Evolutionary conservation across 768 basidiomycete species (phyloP).

Genomic region (Paxillus ammoniavirescens): DNA sequence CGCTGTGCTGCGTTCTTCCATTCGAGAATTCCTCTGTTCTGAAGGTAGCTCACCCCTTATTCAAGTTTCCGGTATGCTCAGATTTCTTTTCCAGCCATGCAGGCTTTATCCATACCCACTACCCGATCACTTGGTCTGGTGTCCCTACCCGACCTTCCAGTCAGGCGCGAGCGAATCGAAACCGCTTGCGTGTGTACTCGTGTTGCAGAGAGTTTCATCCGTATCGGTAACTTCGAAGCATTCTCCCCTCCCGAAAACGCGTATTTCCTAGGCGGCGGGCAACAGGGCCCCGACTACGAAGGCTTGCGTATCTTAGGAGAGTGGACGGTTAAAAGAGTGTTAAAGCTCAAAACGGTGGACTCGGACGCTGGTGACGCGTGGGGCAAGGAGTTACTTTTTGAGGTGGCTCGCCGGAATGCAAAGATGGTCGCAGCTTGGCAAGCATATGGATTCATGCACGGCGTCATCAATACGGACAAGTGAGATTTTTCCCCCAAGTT

Average conservation of each 20-base stretch:
- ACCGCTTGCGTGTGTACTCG: slow-evolving; percentile 75
- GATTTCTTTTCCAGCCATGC: slow-evolving; percentile 46
- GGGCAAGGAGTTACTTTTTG: slow-evolving; percentile 71
- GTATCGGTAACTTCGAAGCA: slow-evolving; percentile 90
- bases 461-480: slow-evolving; percentile 98
- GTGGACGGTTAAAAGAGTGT: slow-evolving; percentile 66
- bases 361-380: slow-evolving; percentile 52
- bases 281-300: slow-evolving; percentile 74
- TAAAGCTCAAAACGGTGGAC: slow-evolving; percentile 44
- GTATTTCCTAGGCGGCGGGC: slow-evolving; percentile 75
- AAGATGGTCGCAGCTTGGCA: slow-evolving; percentile 96
- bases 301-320: slow-evolving; percentile 71
- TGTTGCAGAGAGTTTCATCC: slow-evolving; percentile 85
- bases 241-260: slow-evolving; percentile 64
- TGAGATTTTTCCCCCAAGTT: slow-evolving; percentile 29
- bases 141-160: slow-evolving; percentile 68
- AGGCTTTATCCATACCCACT: slow-evolving; percentile 85
- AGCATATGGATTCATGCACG: slow-evolving; percentile 92
- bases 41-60: slow-evolving; percentile 53
- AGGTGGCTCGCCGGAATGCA: slow-evolving; percentile 82
- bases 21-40: slow-evolving; percentile 90
- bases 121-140: slow-evolving; percentile 84
- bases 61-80: slow-evolving; percentile 31
- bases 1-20: slow-evolving; percentile 91
- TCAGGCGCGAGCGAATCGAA: slow-evolving; percentile 73